Conservation (phyloP, 192 early-diverging fungal genomes). For the Podila horticola region DNA sequence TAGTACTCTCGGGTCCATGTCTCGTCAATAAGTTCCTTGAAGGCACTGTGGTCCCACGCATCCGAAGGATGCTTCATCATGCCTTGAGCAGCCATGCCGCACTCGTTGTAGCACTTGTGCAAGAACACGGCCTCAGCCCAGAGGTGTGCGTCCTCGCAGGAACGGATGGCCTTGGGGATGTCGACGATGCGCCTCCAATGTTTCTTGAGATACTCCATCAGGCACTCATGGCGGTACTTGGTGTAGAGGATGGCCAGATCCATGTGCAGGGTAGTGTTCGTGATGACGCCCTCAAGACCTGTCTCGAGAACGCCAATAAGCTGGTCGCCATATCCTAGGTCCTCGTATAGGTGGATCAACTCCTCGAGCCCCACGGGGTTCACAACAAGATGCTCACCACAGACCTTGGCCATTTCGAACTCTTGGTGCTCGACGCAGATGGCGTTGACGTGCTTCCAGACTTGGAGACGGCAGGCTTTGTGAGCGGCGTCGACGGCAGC, state of each 20-base stretch:
- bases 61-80: too few species aligned
- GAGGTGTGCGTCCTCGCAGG: constrained; percentile 91
- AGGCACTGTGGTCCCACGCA: too few species aligned
- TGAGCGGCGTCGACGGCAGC: constrained; percentile 98
- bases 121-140: constrained; percentile 98
- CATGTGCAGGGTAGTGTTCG: constrained; percentile 92
- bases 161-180: constrained; percentile 98
- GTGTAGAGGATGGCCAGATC: too few species aligned
- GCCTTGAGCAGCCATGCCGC: too few species aligned
- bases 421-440: constrained; percentile 94
- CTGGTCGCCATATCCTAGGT: constrained; percentile 90
- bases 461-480: constrained; percentile 98
- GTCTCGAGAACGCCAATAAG: constrained; percentile 90
- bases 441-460: constrained; percentile 99
- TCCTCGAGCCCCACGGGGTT: constrained; percentile 97
- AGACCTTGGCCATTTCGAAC: constrained; percentile 98
- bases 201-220: constrained; percentile 97
- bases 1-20: too few species aligned
- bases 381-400: constrained; percentile 93
- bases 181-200: constrained; percentile 98
- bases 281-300: constrained; percentile 99
- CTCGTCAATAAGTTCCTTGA: too few species aligned
- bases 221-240: too few species aligned
- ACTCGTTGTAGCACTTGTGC: too few species aligned
- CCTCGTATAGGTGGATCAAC: constrained; percentile 88